Percentiles rank a stretch among this genome's conserved stretches.
phyloP scores from a whole-genome alignment of 768 basidiomycete genomes.

The Holtermannia corniformis region DNA sequence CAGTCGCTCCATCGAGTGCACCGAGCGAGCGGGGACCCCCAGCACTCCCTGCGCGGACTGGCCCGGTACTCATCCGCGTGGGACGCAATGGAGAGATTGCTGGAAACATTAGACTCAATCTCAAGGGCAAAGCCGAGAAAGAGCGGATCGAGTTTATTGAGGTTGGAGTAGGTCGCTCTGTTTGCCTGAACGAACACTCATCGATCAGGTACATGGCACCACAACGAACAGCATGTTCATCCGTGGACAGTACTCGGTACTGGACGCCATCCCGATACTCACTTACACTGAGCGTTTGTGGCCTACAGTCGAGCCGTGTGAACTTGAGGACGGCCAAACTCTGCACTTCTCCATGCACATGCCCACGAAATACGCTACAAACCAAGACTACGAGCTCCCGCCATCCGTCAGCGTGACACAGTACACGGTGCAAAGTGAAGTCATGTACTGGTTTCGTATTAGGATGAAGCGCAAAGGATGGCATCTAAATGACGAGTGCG shows the following conservation, averaged over 20 bases:
- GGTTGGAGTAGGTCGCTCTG: neutral
- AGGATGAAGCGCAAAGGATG: neutral
- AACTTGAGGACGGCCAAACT: neutral
- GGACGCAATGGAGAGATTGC: slow-evolving; percentile 11
- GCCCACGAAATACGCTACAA: neutral
- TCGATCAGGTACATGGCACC: neutral
- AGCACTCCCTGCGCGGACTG: slow-evolving; percentile 5
- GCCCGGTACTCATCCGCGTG: slow-evolving; percentile 21
- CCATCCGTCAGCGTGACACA: neutral
- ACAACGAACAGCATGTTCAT: neutral
- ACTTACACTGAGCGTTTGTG: neutral
- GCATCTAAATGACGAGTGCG: neutral
- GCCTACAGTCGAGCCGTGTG: neutral
- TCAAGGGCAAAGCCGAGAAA: neutral
- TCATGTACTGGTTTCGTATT: neutral
- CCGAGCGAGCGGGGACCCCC: too few relatives aligned
- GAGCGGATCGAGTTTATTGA: neutral
- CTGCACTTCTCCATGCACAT: neutral
- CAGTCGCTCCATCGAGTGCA: too few relatives aligned
- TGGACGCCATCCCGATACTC: neutral
- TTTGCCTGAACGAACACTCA: too few relatives aligned
- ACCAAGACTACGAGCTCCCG: neutral
- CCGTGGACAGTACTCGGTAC: neutral
- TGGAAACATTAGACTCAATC: neutral
- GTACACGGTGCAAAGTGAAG: neutral